Evolutionary conservation across 2,329 filamentous ascomycete species (phyloP), one percentile per base, ranked within the genome.

Genomic region (Fusarium temperatum): DNA sequence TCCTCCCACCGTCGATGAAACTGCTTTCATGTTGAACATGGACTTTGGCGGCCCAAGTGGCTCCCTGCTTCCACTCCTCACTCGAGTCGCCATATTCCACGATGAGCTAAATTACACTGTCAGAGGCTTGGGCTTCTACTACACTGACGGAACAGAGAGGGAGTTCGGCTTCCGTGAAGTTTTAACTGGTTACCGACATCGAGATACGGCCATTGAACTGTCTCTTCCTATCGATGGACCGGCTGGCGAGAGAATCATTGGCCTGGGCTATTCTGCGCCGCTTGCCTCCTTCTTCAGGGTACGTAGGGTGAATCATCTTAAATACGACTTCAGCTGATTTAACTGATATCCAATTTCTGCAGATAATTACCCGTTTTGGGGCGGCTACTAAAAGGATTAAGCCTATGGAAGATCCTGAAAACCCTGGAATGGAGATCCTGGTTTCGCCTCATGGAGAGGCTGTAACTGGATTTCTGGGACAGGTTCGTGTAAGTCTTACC

Each of bases 111-210:
- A 15, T 6, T 4, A 3, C 8, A 26, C 1, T 0, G 22, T 70
- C 6, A 55, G 22, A 24, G 68, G 66, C 1, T 32, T 70, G 15
- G 50, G 30, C 13, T 71, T 71, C 22, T 59, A 41, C n/a, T 70
- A 70, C 24, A 17, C 24, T 2, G 66, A 70, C 14, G 66, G 66
- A 24, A 62, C 12, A 10, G 6, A 45, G 10, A 44, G 35, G 9
- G 13, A 13, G 7, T 71, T 66, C 8, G 66, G 66, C 6, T 22
- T 28, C 3, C 32, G 32, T 35, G 32, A 35, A 1, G 8, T 35
- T 35, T 8, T 17, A 35, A 35, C 32, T 35, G 0, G 3, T 35
- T 17, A 17, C 14, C 14, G 32, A 17, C 32, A 35, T 35, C 32
- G 32, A 35, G 32, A 1, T 35, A 17, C 8, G 32, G 14, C 32